Conservation (phyloP, 192 early-diverging fungal genomes). For the Coemansia sp. region DNA sequence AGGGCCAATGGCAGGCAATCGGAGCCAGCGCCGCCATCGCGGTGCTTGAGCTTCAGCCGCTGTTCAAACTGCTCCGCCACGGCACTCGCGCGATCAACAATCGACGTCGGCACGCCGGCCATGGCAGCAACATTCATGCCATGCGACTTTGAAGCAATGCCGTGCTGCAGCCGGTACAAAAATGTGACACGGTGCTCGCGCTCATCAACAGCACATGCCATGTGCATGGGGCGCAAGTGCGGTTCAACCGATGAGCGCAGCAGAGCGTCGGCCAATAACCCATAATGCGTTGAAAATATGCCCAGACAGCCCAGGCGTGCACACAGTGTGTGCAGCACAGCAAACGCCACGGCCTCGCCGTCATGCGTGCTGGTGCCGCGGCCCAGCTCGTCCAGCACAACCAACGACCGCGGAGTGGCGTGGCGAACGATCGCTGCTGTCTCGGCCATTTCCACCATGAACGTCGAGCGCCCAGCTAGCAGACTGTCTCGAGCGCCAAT, state of each 20-base stretch:
- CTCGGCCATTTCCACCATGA: constrained; percentile 95
- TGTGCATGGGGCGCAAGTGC: constrained; percentile 79
- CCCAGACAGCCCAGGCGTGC: constrained; percentile 82
- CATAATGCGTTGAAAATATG: constrained; percentile 96
- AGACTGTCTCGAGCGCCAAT: constrained; percentile 99
- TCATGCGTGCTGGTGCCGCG: constrained; percentile 96
- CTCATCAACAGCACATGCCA: constrained; percentile 82
- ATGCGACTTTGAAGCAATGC: constrained; percentile 89
- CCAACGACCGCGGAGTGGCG: constrained; percentile 85
- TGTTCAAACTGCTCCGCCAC: constrained; percentile 77
- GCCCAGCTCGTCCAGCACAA: constrained; percentile 97
- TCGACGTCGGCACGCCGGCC: constrained; percentile 78
- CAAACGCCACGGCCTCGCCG: constrained; percentile 93
- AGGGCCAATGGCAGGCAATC: constrained; percentile 28
- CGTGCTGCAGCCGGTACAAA: constrained; percentile 83
- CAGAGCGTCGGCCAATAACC: constrained; percentile 85
- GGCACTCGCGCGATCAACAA: constrained; percentile 69
- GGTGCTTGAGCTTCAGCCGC: constrained; percentile 27
- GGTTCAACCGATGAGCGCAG: constrained; percentile 54
- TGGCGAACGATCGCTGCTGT: constrained; percentile 89
- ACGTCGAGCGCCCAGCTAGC: constrained; percentile 90
- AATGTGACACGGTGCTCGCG: constrained; percentile 87
- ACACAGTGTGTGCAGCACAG: constrained; percentile 83
- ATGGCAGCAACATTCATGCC: constrained; percentile 99
- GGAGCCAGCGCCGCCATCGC: background rate